A percentile compares a stretch with the other conserved stretches of the same genome.
phyloP scores from a whole-genome alignment of 257 asterid species.

The Forsythia suspensa region DNA sequence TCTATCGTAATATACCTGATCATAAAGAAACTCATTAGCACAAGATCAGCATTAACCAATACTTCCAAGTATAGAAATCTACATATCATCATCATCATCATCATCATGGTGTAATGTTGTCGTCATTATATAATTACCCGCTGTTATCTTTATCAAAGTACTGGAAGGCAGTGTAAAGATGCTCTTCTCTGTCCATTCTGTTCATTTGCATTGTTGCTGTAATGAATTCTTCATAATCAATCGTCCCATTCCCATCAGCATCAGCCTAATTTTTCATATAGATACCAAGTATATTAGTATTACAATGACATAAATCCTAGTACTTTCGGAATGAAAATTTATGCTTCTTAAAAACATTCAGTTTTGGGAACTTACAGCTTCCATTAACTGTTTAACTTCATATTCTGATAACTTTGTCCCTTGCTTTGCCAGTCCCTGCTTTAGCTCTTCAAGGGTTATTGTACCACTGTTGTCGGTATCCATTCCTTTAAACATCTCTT shows the following conservation, averaged over 20 bases:
- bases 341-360: constrained; percentile 36
- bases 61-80: neutral
- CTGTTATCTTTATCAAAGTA: constrained; percentile 93
- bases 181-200: constrained; percentile 97
- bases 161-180: constrained; percentile 95
- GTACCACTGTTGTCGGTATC: constrained; percentile 25
- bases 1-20: constrained; percentile 64
- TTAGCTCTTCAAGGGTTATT: constrained; percentile 24
- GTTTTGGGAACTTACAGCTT: constrained; percentile 47
- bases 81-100: neutral
- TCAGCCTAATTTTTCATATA: constrained; percentile 58
- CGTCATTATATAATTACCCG: constrained; percentile 50
- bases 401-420: constrained; percentile 48
- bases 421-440: constrained; percentile 39
- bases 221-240: constrained; percentile 94
- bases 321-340: constrained; percentile 22
- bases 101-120: neutral
- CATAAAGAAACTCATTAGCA: neutral
- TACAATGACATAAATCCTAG: neutral
- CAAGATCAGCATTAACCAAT: neutral
- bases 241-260: constrained; percentile 96
- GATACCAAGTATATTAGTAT: neutral
- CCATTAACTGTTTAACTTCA: constrained; percentile 57
- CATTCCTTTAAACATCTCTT: constrained; percentile 22
- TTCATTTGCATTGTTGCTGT: constrained; percentile 98